Evolutionary conservation across 306 rosid species (phyloP).

Genomic region (Prunus armeniaca): DNA sequence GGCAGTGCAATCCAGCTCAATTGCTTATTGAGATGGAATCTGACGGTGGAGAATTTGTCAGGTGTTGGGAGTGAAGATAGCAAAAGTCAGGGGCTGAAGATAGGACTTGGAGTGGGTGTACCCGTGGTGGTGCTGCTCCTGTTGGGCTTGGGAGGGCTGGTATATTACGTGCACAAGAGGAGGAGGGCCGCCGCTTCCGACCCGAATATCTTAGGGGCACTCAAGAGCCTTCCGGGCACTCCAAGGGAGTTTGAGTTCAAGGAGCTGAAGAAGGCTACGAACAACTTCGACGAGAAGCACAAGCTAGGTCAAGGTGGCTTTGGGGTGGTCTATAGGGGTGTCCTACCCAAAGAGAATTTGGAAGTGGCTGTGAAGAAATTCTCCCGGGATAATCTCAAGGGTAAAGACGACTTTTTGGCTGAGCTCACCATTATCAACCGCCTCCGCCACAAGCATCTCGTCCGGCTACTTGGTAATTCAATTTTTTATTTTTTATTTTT

Average conservation of each 20-base stretch:
- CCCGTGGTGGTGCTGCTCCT: slow-evolving; percentile 21
- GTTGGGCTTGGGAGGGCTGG: slow-evolving; percentile 14
- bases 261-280: slow-evolving; percentile 71
- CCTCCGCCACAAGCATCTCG: slow-evolving; percentile 76
- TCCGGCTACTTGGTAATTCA: slow-evolving; percentile 46
- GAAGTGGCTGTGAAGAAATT: slow-evolving; percentile 75
- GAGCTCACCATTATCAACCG: slow-evolving; percentile 79
- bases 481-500: not conserved
- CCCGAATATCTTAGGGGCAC: slow-evolving; percentile 50
- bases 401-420: slow-evolving; percentile 68
- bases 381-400: slow-evolving; percentile 57
- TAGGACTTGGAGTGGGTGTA: slow-evolving; percentile 51
- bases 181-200: slow-evolving; percentile 18
- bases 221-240: slow-evolving; percentile 66
- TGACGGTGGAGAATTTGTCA: slow-evolving; percentile 45
- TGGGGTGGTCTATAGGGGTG: slow-evolving; percentile 65
- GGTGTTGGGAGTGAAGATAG: not conserved
- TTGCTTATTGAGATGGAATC: slow-evolving; percentile 65
- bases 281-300: slow-evolving; percentile 49
- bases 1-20: slow-evolving; percentile 46
- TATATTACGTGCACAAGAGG: slow-evolving; percentile 17
- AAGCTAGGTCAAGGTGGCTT: slow-evolving; percentile 74
- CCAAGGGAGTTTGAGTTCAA: slow-evolving; percentile 55
- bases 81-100: not conserved
- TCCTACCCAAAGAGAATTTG: slow-evolving; percentile 35